phyloP scores from a whole-genome alignment of 768 basidiomycete species.

The Hemileccinum rubropunctum region DNA sequence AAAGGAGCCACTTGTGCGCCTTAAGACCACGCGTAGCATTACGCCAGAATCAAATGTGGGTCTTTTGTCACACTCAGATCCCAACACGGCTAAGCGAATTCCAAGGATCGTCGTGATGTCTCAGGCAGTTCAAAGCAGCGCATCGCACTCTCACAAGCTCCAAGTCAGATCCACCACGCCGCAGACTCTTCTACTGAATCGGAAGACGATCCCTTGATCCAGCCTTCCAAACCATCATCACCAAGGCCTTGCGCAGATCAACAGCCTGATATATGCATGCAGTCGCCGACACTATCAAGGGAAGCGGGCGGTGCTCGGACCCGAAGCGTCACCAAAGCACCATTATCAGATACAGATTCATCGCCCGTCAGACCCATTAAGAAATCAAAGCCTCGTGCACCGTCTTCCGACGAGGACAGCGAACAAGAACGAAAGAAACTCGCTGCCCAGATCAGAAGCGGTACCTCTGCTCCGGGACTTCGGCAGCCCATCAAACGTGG shows the following conservation, averaged over 20 bases:
- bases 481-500: constrained; percentile 77
- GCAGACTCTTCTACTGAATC: constrained; percentile 29
- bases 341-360: constrained; percentile 45
- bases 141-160: constrained; percentile 1
- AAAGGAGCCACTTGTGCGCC: constrained; percentile 4
- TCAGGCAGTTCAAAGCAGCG: constrained; percentile 3
- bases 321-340: constrained; percentile 24
- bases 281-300: constrained; percentile 22
- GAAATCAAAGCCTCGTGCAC: constrained; percentile 36
- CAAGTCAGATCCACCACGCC: constrained; percentile 10
- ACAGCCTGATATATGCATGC: constrained; percentile 14
- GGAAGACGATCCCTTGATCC: constrained; percentile 17
- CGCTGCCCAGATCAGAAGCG: constrained; percentile 40
- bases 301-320: constrained; percentile 17
- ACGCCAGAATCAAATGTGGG: constrained; percentile 22
- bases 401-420: constrained; percentile 57
- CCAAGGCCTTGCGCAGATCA: constrained; percentile 9
- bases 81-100: constrained; percentile 6
- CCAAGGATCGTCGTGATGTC: constrained; percentile 14
- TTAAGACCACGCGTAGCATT: constrained; percentile 2
- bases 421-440: constrained; percentile 49
- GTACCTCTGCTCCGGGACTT: constrained; percentile 46
- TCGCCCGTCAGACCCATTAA: constrained; percentile 54
- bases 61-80: constrained; percentile 3
- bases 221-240: not conserved